Percentiles rank a stretch among this genome's conserved stretches.
Conservation (phyloP, 2,329 filamentous ascomycete genomes). For the Sporothrix brasiliensis region DNA sequence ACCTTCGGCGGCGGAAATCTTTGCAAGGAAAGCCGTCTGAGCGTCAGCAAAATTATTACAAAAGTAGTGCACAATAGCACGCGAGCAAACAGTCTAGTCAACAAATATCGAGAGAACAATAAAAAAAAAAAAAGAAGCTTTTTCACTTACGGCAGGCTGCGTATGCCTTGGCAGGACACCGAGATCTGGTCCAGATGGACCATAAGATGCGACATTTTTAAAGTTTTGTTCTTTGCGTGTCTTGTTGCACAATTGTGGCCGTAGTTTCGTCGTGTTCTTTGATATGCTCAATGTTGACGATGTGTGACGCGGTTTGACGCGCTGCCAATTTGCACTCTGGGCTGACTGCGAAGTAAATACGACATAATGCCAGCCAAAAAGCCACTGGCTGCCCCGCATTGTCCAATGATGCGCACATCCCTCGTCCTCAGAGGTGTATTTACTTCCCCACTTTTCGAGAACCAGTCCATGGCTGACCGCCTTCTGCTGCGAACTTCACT, state of each 20-base stretch:
- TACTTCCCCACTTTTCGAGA: conserved; percentile 13
- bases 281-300: not conserved
- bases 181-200: conserved; percentile 76
- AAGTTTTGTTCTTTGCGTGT: not conserved
- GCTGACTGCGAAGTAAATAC: not conserved
- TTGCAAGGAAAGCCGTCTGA: not conserved
- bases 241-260: not conserved
- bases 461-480: conserved; percentile 12
- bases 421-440: not conserved
- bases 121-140: no score
- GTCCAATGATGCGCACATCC: conserved; percentile 17
- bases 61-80: not conserved
- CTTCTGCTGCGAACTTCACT: not conserved
- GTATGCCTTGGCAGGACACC: conserved; percentile 74
- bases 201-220: conserved; percentile 67
- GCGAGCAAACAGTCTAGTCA: no score
- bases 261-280: not conserved
- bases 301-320: conserved; percentile 27
- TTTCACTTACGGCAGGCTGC: conserved; percentile 67
- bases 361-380: conserved; percentile 4
- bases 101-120: not conserved
- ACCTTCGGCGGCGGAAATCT: conserved; percentile 91
- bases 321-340: not conserved
- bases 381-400: conserved; percentile 28
- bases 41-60: not conserved